A percentile compares a stretch with the other conserved stretches of the same genome.
Conservation (phyloP, 2,329 filamentous ascomycete genomes). For the Calonectria pseudoreteaudii region DNA sequence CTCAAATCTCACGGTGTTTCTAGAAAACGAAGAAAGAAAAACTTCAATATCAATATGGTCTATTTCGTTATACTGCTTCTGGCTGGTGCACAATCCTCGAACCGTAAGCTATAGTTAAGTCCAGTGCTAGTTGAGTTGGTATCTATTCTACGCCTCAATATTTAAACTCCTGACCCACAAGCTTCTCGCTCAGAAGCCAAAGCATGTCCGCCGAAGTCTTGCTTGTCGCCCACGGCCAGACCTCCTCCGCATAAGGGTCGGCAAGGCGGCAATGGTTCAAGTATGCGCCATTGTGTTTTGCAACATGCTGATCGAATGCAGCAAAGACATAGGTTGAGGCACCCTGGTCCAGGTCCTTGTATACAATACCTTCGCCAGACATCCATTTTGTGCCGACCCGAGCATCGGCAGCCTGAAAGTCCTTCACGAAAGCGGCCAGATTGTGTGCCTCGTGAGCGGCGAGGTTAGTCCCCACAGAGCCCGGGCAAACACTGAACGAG, state of each 20-base stretch:
- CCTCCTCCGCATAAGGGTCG: constrained; percentile 19
- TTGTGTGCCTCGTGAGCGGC: background rate
- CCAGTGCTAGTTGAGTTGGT: too few species aligned
- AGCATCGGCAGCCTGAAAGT: too few species aligned
- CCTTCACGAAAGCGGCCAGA: background rate
- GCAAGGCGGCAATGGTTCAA: constrained; percentile 22
- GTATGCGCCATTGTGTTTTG: constrained; percentile 27
- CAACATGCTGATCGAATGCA: too few species aligned
- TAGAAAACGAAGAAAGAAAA: too few species aligned
- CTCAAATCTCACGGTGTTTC: too few species aligned
- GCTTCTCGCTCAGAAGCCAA: constrained; percentile 32
- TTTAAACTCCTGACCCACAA: constrained; percentile 27
- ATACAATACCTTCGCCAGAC: background rate
- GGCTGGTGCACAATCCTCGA: too few species aligned
- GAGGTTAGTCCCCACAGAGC: constrained; percentile 12
- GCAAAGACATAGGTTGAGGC: constrained; percentile 31
- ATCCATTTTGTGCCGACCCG: too few species aligned
- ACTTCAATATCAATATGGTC: too few species aligned
- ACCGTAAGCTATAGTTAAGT: too few species aligned
- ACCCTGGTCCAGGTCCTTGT: constrained; percentile 12
- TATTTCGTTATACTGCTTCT: too few species aligned
- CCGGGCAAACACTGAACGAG: constrained; percentile 26
- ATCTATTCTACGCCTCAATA: too few species aligned
- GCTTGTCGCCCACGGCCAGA: constrained; percentile 30
- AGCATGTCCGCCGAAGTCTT: constrained; percentile 22